phyloP scores from a whole-genome alignment of 2,329 filamentous ascomycete genomes.

The Pleochaeta shiraiana region DNA sequence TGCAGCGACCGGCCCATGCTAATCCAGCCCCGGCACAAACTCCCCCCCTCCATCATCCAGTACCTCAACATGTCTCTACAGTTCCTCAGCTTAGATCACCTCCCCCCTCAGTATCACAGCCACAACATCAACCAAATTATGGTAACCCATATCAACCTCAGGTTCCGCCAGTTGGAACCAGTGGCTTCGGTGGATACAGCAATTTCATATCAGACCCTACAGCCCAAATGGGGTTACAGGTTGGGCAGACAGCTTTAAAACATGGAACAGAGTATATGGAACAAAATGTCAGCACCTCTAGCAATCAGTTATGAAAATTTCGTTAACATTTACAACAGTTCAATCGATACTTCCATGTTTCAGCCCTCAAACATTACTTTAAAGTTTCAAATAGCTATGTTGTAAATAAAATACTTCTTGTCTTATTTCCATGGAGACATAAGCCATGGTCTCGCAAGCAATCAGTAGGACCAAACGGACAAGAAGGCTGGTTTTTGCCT shows the following conservation, averaged over 20 bases:
- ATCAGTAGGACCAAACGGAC: slow-evolving; percentile 43
- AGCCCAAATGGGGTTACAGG: slow-evolving; percentile 83
- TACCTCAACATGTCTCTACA: slow-evolving; percentile 95
- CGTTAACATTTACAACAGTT: slow-evolving; percentile 26
- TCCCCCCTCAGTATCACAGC: slow-evolving; percentile 45
- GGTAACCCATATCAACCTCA: slow-evolving; percentile 56
- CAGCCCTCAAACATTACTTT: slow-evolving; percentile 95
- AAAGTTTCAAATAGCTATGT: slow-evolving; percentile 98
- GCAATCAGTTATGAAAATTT: background rate
- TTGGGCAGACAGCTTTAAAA: slow-evolving; percentile 77
- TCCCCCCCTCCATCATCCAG: slow-evolving; percentile 87
- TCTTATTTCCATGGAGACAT: slow-evolving; percentile 94
- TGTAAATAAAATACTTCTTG: slow-evolving; percentile 74
- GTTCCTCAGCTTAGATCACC: slow-evolving; percentile 92
- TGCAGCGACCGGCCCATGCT: slow-evolving; percentile 73
- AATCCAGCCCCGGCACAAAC: slow-evolving; percentile 48
- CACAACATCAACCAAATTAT: slow-evolving; percentile 31
- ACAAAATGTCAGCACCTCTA: slow-evolving; percentile 49
- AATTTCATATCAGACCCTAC: slow-evolving; percentile 94
- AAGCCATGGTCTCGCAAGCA: slow-evolving; percentile 94
- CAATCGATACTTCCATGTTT: slow-evolving; percentile 74
- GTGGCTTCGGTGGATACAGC: slow-evolving; percentile 52
- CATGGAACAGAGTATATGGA: slow-evolving; percentile 90
- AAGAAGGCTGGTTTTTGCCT: slow-evolving; percentile 63
- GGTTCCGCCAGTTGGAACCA: slow-evolving; percentile 21